These are phyloP conservation scores for Fusarium zealandicum DNA, from an alignment of 2,329 filamentous ascomycete species.

Conservation along the genomic window DNA sequence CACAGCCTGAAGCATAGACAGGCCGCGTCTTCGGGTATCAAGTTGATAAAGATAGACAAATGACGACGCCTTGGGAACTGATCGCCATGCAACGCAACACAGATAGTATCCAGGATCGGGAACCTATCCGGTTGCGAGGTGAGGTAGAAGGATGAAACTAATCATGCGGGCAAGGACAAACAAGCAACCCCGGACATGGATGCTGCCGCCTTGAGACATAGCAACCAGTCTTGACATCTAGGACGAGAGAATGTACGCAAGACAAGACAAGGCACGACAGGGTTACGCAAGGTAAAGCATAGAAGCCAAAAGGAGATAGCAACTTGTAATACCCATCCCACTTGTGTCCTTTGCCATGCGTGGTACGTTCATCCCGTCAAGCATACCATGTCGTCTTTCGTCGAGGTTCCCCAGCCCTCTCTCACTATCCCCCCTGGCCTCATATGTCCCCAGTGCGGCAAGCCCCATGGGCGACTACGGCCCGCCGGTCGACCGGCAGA, in stretches of 20 bases:
- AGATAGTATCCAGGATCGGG: neutral
- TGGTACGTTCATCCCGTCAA: too few relatives aligned
- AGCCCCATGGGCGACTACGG: slow-evolving; percentile 16
- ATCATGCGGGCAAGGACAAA: neutral
- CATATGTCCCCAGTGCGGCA: slow-evolving; percentile 3
- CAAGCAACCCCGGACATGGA: slow-evolving; percentile 1
- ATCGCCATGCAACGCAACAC: slow-evolving; percentile 11
- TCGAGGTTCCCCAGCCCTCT: slow-evolving; percentile 1
- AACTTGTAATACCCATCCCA: too few relatives aligned
- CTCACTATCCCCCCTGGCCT: neutral
- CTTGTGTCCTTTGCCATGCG: too few relatives aligned
- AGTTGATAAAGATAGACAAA: slow-evolving; percentile 5
- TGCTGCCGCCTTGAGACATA: neutral
- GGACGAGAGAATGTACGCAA: too few relatives aligned
- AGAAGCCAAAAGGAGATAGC: too few relatives aligned
- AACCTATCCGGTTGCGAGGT: neutral
- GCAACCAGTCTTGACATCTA: too few relatives aligned
- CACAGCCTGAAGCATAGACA: neutral
- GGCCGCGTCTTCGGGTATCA: slow-evolving; percentile 2
- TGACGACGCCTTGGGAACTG: neutral
- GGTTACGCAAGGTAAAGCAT: too few relatives aligned
- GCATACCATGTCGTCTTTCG: neutral
- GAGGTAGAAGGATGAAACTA: neutral
- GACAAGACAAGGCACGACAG: too few relatives aligned
- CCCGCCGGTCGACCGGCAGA: slow-evolving; percentile 16